A percentile compares a stretch with the other conserved stretches of the same genome.
Evolutionary conservation across 768 basidiomycete genomes (phyloP).

Genomic region (Panus rudis): DNA sequence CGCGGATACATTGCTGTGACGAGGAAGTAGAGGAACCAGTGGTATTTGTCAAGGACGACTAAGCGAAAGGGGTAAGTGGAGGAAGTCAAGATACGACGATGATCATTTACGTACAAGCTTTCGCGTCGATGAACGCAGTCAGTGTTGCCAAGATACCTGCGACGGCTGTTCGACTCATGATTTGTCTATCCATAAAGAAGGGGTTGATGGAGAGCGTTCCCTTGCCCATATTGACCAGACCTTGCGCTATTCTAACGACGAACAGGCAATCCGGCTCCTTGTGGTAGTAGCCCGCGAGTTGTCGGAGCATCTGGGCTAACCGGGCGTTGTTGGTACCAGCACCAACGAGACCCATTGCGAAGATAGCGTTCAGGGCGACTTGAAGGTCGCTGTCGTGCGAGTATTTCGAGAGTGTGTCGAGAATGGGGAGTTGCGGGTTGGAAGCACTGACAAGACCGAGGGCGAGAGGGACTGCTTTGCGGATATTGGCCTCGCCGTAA

Average conservation of each 20-base stretch:
- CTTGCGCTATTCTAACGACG: slow-evolving; percentile 92
- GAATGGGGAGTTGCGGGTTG: slow-evolving; percentile 88
- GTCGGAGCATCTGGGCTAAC: slow-evolving; percentile 94
- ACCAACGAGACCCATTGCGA: slow-evolving; percentile 97
- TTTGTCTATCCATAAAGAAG: slow-evolving; percentile 87
- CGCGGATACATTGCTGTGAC: slow-evolving; percentile 96
- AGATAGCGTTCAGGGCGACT: slow-evolving; percentile 94
- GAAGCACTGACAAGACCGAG: slow-evolving; percentile 93
- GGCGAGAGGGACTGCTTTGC: slow-evolving; percentile 89
- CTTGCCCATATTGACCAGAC: slow-evolving; percentile 99
- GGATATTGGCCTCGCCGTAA: slow-evolving; percentile 90
- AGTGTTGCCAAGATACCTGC: slow-evolving; percentile 85
- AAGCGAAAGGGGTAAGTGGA: background rate
- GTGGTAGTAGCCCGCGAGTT: slow-evolving; percentile 95
- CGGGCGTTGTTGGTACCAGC: slow-evolving; percentile 99
- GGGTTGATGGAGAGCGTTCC: slow-evolving; percentile 96
- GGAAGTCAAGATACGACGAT: background rate
- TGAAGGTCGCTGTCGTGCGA: slow-evolving; percentile 98
- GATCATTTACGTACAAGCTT: slow-evolving; percentile 64
- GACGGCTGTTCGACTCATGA: slow-evolving; percentile 84
- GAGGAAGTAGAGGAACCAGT: slow-evolving; percentile 99
- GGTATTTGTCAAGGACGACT: slow-evolving; percentile 93
- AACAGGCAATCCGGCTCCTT: slow-evolving; percentile 97
- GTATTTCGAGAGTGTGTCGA: slow-evolving; percentile 97
- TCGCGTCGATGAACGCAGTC: slow-evolving; percentile 90